Evolutionary conservation across 2,329 filamentous ascomycete genomes (phyloP).

Genomic region (Fusarium sp.): DNA sequence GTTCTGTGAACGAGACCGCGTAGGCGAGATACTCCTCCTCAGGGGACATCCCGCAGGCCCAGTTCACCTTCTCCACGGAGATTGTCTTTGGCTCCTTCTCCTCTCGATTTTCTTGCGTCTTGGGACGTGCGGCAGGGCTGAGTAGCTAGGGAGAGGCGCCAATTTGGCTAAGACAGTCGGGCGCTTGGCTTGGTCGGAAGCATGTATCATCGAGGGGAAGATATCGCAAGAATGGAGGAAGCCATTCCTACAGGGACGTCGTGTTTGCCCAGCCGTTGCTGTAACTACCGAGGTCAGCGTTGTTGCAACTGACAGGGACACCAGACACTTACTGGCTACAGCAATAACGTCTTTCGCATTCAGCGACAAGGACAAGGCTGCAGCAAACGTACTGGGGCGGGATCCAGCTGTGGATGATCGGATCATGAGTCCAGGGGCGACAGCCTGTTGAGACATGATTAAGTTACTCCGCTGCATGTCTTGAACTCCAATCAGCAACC

Average conservation of each 20-base stretch:
- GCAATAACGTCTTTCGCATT: not conserved
- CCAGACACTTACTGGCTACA: not conserved
- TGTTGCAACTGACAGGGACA: not conserved
- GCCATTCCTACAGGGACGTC: fast-evolving
- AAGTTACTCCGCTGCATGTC: not conserved
- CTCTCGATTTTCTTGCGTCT: too few species aligned
- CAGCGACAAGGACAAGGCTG: not conserved
- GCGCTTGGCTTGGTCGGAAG: not conserved
- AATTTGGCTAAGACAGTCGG: not conserved
- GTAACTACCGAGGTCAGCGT: not conserved
- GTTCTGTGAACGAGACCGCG: fast-evolving
- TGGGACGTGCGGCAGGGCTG: not conserved
- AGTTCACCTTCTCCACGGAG: not conserved
- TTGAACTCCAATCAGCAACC: not conserved
- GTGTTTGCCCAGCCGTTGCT: not conserved
- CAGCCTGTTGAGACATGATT: not conserved
- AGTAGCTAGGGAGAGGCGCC: not conserved
- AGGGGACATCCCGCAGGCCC: fast-evolving
- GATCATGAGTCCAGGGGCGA: too few species aligned
- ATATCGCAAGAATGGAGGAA: not conserved
- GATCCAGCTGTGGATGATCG: not conserved
- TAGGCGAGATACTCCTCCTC: not conserved
- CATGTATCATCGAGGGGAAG: not conserved
- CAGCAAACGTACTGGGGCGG: not conserved
- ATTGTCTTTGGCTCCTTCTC: not conserved